phyloP scores from a whole-genome alignment of 352 stramenopile species.

The Phytopythium delawarense region DNA sequence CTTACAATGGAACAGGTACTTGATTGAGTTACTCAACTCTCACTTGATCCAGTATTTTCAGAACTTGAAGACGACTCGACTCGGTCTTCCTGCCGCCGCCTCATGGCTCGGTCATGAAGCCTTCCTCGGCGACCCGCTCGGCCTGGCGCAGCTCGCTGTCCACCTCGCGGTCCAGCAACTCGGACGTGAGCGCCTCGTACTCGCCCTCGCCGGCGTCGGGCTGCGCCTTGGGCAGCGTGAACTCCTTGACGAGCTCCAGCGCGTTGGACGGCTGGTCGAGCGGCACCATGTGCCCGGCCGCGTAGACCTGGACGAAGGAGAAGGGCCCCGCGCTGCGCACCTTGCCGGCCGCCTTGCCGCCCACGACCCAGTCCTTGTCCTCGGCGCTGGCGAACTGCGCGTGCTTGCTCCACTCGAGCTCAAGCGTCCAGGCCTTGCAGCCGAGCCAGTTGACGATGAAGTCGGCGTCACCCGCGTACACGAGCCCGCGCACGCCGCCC shows the following conservation, averaged over 20 bases:
- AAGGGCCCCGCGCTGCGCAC: conserved; percentile 64
- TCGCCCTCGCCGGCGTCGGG: conserved; percentile 15
- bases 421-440: conserved; percentile 95
- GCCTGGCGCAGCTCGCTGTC: conserved; percentile 3
- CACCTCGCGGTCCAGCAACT: conserved; percentile 18
- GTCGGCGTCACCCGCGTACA: conserved; percentile 97
- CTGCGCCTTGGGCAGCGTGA: conserved; percentile 52
- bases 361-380: conserved; percentile 59
- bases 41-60: conserved; percentile 2
- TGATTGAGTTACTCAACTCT: neutral
- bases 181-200: conserved; percentile 13
- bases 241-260: conserved; percentile 93
- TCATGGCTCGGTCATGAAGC: conserved; percentile 24
- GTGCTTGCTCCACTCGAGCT: conserved; percentile 89
- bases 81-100: no score
- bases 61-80: neutral
- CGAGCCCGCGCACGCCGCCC: conserved; percentile 86
- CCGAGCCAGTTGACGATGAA: conserved; percentile 98
- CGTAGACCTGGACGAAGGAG: conserved; percentile 94
- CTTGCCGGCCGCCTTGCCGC: conserved; percentile 58
- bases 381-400: conserved; percentile 39
- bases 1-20: neutral
- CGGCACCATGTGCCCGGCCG: conserved; percentile 96
- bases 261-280: conserved; percentile 92
- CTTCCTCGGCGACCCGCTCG: conserved; percentile 27